A percentile compares a stretch with the other conserved stretches of the same genome.
Conservation (phyloP, 225 moss, liverwort and hornwort species). For the Antitrichia curtipendula region DNA sequence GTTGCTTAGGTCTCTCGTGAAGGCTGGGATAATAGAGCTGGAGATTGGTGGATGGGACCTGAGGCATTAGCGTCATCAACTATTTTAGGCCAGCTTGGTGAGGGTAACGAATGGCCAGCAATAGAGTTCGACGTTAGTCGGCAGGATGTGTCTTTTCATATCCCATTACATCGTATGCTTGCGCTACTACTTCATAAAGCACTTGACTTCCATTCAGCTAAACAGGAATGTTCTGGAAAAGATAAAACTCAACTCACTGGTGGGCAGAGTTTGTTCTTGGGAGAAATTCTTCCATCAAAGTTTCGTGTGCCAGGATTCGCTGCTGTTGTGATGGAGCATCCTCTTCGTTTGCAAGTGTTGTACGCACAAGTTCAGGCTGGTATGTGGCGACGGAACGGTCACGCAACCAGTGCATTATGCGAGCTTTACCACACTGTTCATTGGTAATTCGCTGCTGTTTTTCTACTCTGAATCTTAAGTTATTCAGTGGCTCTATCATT, state of each 20-base stretch:
- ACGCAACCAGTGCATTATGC: slow-evolving; percentile 56
- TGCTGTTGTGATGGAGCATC: slow-evolving; percentile 83
- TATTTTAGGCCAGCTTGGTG: slow-evolving; percentile 32
- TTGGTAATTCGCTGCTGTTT: slow-evolving; percentile 35
- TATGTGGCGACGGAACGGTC: slow-evolving; percentile 90
- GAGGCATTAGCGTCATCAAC: slow-evolving; percentile 28
- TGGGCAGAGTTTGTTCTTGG: slow-evolving; percentile 18
- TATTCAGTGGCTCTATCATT: background rate
- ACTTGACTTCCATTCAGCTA: slow-evolving; percentile 42
- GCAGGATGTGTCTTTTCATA: slow-evolving; percentile 83
- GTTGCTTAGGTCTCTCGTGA: slow-evolving; percentile 26
- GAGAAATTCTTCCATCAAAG: slow-evolving; percentile 49
- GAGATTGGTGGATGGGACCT: slow-evolving; percentile 93
- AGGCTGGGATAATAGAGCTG: slow-evolving; percentile 29
- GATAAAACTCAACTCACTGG: background rate
- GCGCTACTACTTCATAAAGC: slow-evolving; percentile 54
- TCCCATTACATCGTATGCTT: slow-evolving; percentile 87
- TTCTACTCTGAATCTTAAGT: background rate
- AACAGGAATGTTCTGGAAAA: slow-evolving; percentile 2
- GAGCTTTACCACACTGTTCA: slow-evolving; percentile 72
- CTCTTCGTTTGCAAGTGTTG: slow-evolving; percentile 86
- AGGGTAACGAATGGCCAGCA: slow-evolving; percentile 51
- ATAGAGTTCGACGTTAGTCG: slow-evolving; percentile 80
- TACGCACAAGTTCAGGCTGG: slow-evolving; percentile 96
- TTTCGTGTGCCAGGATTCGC: slow-evolving; percentile 72